These are phyloP conservation scores for Sphagnurus paluster DNA, from an alignment of 1,284 basidiomycete genomes.

Conservation along the genomic window DNA sequence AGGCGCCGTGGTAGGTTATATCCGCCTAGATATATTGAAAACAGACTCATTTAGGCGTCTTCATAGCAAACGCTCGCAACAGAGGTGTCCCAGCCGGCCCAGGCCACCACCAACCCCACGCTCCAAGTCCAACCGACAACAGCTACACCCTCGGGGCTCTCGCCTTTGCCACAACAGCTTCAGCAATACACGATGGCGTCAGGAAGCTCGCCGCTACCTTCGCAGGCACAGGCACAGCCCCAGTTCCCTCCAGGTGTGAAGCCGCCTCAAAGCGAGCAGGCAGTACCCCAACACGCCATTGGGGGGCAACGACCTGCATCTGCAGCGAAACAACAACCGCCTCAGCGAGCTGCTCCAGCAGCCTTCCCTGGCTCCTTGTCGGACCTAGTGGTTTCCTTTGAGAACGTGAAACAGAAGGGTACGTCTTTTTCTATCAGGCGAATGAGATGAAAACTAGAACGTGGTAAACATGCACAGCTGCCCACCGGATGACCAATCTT, in stretches of 20 bases:
- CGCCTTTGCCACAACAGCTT: slow-evolving; percentile 64
- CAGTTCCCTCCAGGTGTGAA: slow-evolving; percentile 75
- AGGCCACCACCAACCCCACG: slow-evolving; percentile 24
- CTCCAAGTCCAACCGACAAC: slow-evolving; percentile 34
- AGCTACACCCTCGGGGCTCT: slow-evolving; percentile 41
- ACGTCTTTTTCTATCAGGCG: slow-evolving; percentile 24
- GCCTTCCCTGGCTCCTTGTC: slow-evolving; percentile 84
- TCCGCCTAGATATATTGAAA: neutral
- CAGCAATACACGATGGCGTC: slow-evolving; percentile 43
- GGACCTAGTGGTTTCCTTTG: slow-evolving; percentile 93
- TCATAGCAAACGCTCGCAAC: slow-evolving; percentile 26
- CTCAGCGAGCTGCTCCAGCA: slow-evolving; percentile 34
- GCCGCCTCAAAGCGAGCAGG: slow-evolving; percentile 44
- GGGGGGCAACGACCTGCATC: slow-evolving; percentile 44
- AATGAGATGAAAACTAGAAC: slow-evolving; percentile 12
- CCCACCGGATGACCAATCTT: slow-evolving; percentile 81
- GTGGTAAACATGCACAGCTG: slow-evolving; percentile 47
- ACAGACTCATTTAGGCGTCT: too few relatives aligned
- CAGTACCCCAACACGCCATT: slow-evolving; percentile 33
- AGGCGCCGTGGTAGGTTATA: slow-evolving; percentile 27
- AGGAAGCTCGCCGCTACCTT: slow-evolving; percentile 29
- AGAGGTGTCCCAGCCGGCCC: slow-evolving; percentile 31
- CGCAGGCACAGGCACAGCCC: slow-evolving; percentile 33
- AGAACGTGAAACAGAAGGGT: slow-evolving; percentile 96
- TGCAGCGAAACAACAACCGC: slow-evolving; percentile 38